phyloP scores from a whole-genome alignment of 176 grass and related monocot species.

The Canna indica region DNA sequence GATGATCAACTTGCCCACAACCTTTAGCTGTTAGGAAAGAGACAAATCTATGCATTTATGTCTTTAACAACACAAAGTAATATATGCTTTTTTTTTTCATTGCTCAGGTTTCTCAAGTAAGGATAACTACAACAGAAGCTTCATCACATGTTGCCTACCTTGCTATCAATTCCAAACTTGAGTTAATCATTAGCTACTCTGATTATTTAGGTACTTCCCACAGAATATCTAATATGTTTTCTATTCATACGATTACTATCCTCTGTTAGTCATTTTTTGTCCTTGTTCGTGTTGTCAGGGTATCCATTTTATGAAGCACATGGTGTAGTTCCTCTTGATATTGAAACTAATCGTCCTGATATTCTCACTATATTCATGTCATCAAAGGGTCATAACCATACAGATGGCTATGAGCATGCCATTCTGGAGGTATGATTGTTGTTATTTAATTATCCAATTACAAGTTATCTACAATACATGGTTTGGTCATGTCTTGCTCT shows the following conservation, averaged over 20 bases:
- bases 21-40: too few species aligned
- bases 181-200: conserved; percentile 64
- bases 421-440: conserved; percentile 47
- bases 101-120: conserved; percentile 75
- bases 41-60: too few species aligned
- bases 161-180: conserved; percentile 50
- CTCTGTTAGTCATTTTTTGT: conserved; percentile 2
- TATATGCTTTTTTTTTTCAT: conserved; percentile 22
- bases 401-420: conserved; percentile 35
- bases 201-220: conserved; percentile 78
- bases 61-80: neutral
- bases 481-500: conserved; percentile 8
- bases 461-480: conserved; percentile 10
- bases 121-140: conserved; percentile 53
- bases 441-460: conserved; percentile 1
- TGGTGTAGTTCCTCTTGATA: conserved; percentile 71
- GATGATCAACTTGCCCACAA: too few species aligned
- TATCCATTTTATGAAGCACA: conserved; percentile 81
- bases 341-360: conserved; percentile 92
- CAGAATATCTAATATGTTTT: neutral
- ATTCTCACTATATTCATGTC: conserved; percentile 59
- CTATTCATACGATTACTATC: conserved; percentile 1
- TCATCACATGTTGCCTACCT: conserved; percentile 58
- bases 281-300: conserved; percentile 34
- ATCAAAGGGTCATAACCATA: conserved; percentile 45